Evolutionary conservation across 305 asterid genomes (phyloP).

Genomic region (Nicotiana rustica): DNA sequence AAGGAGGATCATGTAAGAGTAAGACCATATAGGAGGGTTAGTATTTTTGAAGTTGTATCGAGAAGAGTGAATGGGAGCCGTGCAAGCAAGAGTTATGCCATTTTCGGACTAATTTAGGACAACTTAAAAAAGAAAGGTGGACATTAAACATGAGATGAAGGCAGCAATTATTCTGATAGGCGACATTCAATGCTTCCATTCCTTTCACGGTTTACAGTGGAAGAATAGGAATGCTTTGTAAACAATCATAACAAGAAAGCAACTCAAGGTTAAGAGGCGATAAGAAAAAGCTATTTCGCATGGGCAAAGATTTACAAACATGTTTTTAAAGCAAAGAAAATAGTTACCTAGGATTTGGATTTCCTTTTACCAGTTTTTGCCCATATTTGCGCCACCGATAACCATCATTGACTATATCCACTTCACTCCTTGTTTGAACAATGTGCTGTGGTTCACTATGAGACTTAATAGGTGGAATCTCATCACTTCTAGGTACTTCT

Average conservation of each 20-base stretch:
- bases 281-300: neutral
- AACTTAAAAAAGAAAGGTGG: conserved; percentile 16
- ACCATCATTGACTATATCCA: conserved; percentile 85
- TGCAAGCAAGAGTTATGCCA: neutral
- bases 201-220: conserved; percentile 10
- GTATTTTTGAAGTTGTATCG: neutral
- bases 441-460: conserved; percentile 65
- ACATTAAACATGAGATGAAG: neutral
- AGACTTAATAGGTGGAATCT: conserved; percentile 54
- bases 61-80: neutral
- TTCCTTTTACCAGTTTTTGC: conserved; percentile 94
- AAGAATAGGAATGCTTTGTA: conserved; percentile 20
- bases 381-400: conserved; percentile 98
- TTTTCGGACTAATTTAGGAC: conserved; percentile 7
- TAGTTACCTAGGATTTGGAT: conserved; percentile 88
- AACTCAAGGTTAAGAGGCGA: conserved; percentile 10
- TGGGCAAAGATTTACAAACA: neutral
- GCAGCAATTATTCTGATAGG: neutral
- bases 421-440: conserved; percentile 79
- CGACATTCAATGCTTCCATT: neutral
- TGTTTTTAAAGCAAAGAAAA: conserved; percentile 28
- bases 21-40: conserved; percentile 14
- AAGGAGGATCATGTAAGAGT: neutral
- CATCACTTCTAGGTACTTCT: conserved; percentile 50
- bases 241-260: conserved; percentile 6